phyloP scores from a whole-genome alignment of 108 stramenopile species.

The Skeletonema grethae region DNA sequence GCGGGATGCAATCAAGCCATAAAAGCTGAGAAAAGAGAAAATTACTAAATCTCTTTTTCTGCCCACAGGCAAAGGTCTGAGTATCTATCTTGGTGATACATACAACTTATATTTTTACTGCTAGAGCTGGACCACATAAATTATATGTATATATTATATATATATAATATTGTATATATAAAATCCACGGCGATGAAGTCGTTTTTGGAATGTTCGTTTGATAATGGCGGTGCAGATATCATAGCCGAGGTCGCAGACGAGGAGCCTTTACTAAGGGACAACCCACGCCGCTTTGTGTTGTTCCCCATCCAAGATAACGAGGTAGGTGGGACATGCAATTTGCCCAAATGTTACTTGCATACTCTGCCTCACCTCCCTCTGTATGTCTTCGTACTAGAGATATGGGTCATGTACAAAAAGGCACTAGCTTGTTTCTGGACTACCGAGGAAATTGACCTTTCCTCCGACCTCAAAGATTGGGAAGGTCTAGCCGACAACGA shows the following conservation, averaged over 20 bases:
- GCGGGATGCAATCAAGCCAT: no score
- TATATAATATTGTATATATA: no score
- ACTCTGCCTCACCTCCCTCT: background rate
- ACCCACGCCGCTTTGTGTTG: conserved; percentile 94
- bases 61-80: no score
- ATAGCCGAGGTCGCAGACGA: conserved; percentile 2
- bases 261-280: conserved; percentile 78
- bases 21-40: no score
- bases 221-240: background rate
- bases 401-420: conserved; percentile 99
- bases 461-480: conserved; percentile 96
- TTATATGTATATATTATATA: no score
- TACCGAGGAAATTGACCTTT: conserved; percentile 98
- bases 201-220: no score
- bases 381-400: conserved; percentile 30
- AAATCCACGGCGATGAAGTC: no score
- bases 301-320: conserved; percentile 98
- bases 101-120: no score
- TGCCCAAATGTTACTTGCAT: background rate
- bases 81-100: no score
- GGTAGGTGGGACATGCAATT: conserved; percentile 54
- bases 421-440: conserved; percentile 99
- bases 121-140: no score
- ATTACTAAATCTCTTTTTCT: no score
- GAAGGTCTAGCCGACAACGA: conserved; percentile 89